Evolutionary conservation across 2,329 filamentous ascomycete genomes (phyloP).

Genomic region (Neoascochyta sp.): DNA sequence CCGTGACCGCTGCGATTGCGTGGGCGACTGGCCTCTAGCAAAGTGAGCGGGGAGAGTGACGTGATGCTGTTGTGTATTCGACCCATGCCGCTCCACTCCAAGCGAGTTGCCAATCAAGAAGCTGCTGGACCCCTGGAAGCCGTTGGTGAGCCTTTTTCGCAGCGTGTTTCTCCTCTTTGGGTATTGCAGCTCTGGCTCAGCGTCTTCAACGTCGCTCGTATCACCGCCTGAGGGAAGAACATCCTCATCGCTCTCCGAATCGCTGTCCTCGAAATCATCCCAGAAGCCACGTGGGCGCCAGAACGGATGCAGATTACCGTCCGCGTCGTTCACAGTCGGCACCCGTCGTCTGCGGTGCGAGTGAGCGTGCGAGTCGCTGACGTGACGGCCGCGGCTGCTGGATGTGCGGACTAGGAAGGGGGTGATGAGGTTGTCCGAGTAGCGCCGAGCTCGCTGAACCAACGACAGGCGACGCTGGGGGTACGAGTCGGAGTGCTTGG

Average conservation of each 20-base stretch:
- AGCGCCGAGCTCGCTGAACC: conserved; percentile 44
- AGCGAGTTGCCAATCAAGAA: conserved; percentile 55
- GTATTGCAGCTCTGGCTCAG: conserved; percentile 10
- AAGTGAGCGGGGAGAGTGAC: conserved; percentile 23
- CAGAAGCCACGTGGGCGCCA: conserved; percentile 63
- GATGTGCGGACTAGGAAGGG: conserved; percentile 37
- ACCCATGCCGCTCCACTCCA: conserved; percentile 49
- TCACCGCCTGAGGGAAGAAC: conserved; percentile 46
- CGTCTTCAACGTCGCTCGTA: conserved; percentile 41
- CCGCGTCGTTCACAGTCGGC: conserved; percentile 33
- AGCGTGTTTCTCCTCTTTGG: conserved; percentile 20
- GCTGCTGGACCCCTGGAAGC: conserved; percentile 43
- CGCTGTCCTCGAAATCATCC: conserved; percentile 51
- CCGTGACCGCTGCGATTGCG: conserved; percentile 14
- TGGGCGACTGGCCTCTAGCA: conserved; percentile 20
- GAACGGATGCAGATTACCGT: conserved; percentile 55
- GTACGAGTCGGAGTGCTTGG: conserved; percentile 31
- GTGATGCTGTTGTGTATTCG: conserved; percentile 29
- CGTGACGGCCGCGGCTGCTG: conserved; percentile 22
- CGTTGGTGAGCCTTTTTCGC: conserved; percentile 30
- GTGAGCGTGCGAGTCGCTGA: conserved; percentile 17
- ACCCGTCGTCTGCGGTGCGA: conserved; percentile 19
- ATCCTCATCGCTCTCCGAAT: conserved; percentile 36
- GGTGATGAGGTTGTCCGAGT: conserved; percentile 45
- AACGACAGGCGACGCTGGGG: conserved; percentile 41